A percentile compares a stretch with the other conserved stretches of the same genome.
These are phyloP conservation scores for Rhizodiscina lignyota DNA, from an alignment of 495 filamentous ascomycete species.

Conservation along the genomic window DNA sequence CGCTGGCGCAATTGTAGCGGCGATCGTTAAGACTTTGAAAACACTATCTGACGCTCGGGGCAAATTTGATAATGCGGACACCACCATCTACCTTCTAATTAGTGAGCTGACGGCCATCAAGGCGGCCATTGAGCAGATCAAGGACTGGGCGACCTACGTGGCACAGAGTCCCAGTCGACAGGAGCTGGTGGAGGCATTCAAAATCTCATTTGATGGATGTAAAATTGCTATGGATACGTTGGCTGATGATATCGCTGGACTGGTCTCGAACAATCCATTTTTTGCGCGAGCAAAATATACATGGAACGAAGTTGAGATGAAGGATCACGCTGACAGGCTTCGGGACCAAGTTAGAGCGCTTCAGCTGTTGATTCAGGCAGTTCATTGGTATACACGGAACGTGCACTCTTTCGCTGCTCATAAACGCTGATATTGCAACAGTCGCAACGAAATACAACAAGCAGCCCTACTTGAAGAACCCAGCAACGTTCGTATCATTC, in stretches of 20 bases:
- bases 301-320: conserved; percentile 30
- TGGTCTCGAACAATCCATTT: conserved; percentile 22
- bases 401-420: neutral
- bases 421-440: conserved; percentile 6
- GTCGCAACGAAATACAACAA: conserved; percentile 21
- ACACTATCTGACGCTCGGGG: conserved; percentile 20
- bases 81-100: conserved; percentile 26
- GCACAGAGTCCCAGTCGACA: conserved; percentile 10
- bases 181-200: conserved; percentile 21
- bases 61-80: conserved; percentile 26
- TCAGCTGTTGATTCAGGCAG: conserved; percentile 28
- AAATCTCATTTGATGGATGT: conserved; percentile 27
- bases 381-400: conserved; percentile 30
- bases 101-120: conserved; percentile 24
- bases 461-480: conserved; percentile 22
- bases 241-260: conserved; percentile 21
- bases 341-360: conserved; percentile 26
- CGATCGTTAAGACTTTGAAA: conserved; percentile 20
- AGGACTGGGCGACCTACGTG: conserved; percentile 22
- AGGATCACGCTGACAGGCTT: conserved; percentile 24
- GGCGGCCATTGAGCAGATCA: conserved; percentile 24
- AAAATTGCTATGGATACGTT: conserved; percentile 24
- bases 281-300: too few relatives aligned
- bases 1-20: conserved; percentile 5
- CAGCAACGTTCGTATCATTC: conserved; percentile 24